phyloP scores from a whole-genome alignment of 108 stramenopile genomes.

The Cylindrotheca closterium region DNA sequence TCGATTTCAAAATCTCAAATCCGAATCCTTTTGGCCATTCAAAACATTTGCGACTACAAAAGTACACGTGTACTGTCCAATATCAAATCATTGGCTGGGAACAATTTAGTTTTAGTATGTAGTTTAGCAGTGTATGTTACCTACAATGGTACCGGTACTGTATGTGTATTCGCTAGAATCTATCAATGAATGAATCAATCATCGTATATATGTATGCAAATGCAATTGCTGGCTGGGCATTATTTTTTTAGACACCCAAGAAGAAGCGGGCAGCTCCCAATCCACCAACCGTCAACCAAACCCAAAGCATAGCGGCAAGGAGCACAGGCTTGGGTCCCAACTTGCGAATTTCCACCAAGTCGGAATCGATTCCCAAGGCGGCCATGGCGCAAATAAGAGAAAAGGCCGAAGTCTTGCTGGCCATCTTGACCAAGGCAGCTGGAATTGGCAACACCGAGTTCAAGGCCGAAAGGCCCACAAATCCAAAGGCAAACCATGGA shows the following conservation, averaged over 20 bases:
- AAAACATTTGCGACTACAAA: no score
- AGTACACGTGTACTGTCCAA: no score
- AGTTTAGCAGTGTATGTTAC: no score
- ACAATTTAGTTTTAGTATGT: no score
- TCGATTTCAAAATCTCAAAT: no score
- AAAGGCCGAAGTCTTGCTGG: constrained; percentile 17
- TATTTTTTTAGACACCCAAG: constrained; percentile 10
- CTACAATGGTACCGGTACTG: no score
- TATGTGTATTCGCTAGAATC: no score
- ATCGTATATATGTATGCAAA: no score
- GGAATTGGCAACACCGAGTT: constrained; percentile 16
- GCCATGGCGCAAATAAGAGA: constrained; percentile 23
- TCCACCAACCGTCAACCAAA: constrained; percentile 24
- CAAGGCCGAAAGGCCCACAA: constrained; percentile 18
- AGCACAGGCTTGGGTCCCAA: constrained; percentile 16
- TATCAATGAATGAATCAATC: no score
- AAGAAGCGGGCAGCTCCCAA: constrained; percentile 17
- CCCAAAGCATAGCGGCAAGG: constrained; percentile 12
- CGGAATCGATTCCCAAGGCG: constrained; percentile 20
- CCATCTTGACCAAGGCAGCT: constrained; percentile 14
- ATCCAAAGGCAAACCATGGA: constrained; percentile 23
- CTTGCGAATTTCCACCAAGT: constrained; percentile 13
- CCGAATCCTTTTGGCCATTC: no score
- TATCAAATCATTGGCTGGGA: no score
- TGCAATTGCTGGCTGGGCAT: no score